Evolutionary conservation across 176 grass and related monocot species (phyloP).

Genomic region (maize (Zea mays)): Zm-B73-REFERENCE-NAM-5.0 NC_050100.1:1299501-1300000

Average conservation of each 20-base stretch:
- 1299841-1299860: background rate
- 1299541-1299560: slow-evolving; percentile 60
- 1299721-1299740: slow-evolving; percentile 13
- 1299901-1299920: background rate
- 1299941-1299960: slow-evolving; percentile 4
- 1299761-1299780: slow-evolving; percentile 1
- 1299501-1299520: slow-evolving; percentile 98
- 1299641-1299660: background rate
- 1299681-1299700: background rate
- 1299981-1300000: background rate
- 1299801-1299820: background rate
- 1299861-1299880: background rate
- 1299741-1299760: background rate
- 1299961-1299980: background rate
- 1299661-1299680: slow-evolving; percentile 9
- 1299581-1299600: background rate
- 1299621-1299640: background rate
- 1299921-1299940: background rate
- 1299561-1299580: slow-evolving; percentile 30
- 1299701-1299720: slow-evolving; percentile 24
- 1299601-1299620: background rate
- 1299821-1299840: background rate
- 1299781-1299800: background rate
- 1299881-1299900: background rate
- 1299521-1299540: slow-evolving; percentile 96